These are phyloP conservation scores for Moricandia moricandioides DNA, from an alignment of 345 rosid genomes.

Conservation along the genomic window DNA sequence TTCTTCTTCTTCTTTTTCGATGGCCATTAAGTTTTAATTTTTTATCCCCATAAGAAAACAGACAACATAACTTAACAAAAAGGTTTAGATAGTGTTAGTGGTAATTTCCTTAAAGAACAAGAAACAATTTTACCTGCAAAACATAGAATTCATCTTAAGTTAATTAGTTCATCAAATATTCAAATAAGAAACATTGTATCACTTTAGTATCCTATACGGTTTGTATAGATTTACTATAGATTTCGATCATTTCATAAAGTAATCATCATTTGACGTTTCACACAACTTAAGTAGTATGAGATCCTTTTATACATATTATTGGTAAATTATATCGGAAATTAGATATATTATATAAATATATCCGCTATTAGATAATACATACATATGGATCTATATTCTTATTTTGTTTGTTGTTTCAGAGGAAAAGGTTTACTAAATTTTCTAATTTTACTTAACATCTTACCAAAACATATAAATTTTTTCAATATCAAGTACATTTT, in stretches of 20 bases:
- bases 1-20: neutral
- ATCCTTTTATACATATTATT: neutral
- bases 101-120: neutral
- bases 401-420: too few relatives aligned
- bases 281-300: neutral
- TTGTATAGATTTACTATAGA: neutral
- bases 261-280: neutral
- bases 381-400: too few relatives aligned
- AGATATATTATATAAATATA: too few relatives aligned
- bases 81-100: neutral
- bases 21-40: neutral
- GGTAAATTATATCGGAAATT: too few relatives aligned
- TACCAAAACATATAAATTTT: too few relatives aligned
- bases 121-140: neutral
- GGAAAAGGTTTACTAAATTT: too few relatives aligned
- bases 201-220: neutral
- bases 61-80: neutral
- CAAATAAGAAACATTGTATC: neutral
- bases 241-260: neutral
- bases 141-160: neutral
- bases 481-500: too few relatives aligned
- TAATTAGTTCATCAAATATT: neutral
- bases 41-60: neutral
- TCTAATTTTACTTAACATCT: too few relatives aligned
- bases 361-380: too few relatives aligned